Evolutionary conservation across 2,329 filamentous ascomycete genomes (phyloP).

Genomic region (Moelleriella libera): DNA sequence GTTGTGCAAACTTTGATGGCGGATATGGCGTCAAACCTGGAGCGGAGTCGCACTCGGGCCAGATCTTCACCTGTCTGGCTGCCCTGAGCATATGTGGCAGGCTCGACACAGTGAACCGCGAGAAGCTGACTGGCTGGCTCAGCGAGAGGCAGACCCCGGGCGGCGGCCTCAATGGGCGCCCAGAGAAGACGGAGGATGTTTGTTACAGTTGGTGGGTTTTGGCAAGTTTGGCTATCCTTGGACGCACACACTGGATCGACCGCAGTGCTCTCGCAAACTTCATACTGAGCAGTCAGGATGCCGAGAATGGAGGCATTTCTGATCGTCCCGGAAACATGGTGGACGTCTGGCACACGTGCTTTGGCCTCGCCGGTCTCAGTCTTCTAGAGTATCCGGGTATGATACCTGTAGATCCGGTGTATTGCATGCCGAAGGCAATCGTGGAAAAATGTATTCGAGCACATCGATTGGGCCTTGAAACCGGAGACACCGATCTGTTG

Average conservation of each 20-base stretch:
- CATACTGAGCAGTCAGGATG: conserved; percentile 81
- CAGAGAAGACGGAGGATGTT: conserved; percentile 91
- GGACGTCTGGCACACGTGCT: conserved; percentile 91
- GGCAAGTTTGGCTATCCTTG: conserved; percentile 82
- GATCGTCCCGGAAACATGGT: conserved; percentile 91
- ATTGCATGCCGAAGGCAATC: conserved; percentile 63
- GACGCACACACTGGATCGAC: conserved; percentile 85
- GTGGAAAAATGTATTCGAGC: conserved; percentile 38
- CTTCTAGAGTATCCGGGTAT: conserved; percentile 66
- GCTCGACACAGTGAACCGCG: conserved; percentile 68
- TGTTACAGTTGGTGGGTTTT: conserved; percentile 99
- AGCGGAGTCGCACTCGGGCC: conserved; percentile 86
- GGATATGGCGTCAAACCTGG: conserved; percentile 83
- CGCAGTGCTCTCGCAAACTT: conserved; percentile 62
- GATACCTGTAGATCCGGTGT: conserved; percentile 72
- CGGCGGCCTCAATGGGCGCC: conserved; percentile 84
- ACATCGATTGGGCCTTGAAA: neutral
- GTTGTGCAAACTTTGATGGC: conserved; percentile 87
- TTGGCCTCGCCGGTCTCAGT: conserved; percentile 78
- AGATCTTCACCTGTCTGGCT: conserved; percentile 88
- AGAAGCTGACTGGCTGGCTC: conserved; percentile 77
- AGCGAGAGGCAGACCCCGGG: conserved; percentile 81
- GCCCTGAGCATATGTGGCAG: conserved; percentile 72
- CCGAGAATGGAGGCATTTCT: conserved; percentile 69
- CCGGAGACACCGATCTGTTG: neutral